Base-by-base conservation (phyloP, 2,329 filamentous ascomycete species). In the Cladosporium sp. region DNA sequence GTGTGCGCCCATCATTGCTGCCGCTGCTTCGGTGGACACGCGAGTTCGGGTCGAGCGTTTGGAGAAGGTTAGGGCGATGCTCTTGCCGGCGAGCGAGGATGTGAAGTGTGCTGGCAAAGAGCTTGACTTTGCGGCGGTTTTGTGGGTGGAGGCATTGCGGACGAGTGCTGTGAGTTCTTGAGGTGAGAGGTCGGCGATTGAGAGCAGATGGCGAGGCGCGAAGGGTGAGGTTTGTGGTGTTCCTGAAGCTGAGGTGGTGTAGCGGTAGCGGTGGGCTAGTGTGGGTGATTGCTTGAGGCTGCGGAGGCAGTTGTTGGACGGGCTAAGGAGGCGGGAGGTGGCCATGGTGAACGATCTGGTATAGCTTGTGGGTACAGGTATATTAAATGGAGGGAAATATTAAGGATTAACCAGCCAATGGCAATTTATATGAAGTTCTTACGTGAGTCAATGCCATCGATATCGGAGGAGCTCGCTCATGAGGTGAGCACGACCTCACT, bases 41-140 rank as follows among this genome's bases (percentile, higher is more conserved):
- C 95, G 89, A 14, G 95, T 99, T 67, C 95, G 88, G 14, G 95
- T 99, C 73, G 91, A 96, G 71, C 93, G 89, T 82, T 99, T 99
- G 84, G 86, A 96, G 83, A 99, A 99, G 84, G 96, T 92, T 88
- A 99, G 90, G 70, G 95, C 94, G 34, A 99, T 87, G 0, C 93
- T 93, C 78, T 92, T 88, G 61, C 92, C 91, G 0, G 85, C 79
- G 68, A 99, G 81, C 13, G 86, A 82, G 48, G 84, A 83, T 63
- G 84, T 81, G 63, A 96, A 81, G 51, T 83, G 80, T 59, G 81
- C 77, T 3, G 90, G 87, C 63, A 85, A 82, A 26, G 61, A 51
- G 54, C 87, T 86, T 23, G 87, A 86, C 78, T 96, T 96, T 81
- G 94, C 87, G 64, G 87, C 83, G 63, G 86, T 79, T 79, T 98